phyloP scores from a whole-genome alignment of 768 basidiomycete species.

The Chlorophyllum brunneum region DNA sequence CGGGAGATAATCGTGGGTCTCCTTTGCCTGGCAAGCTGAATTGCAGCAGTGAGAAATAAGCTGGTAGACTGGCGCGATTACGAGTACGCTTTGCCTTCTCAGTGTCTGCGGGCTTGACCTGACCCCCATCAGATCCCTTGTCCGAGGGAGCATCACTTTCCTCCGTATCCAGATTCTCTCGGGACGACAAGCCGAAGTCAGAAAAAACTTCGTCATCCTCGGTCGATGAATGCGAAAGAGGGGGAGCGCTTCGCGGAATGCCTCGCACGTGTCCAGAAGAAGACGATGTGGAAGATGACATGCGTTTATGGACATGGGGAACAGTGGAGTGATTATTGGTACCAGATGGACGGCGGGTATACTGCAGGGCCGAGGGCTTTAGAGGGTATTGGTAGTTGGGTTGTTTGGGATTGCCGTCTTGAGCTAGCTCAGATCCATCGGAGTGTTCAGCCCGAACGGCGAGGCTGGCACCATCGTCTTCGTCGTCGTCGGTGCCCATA shows the following conservation, averaged over 20 bases:
- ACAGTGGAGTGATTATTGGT: slow-evolving; percentile 66
- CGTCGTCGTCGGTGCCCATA: slow-evolving; percentile 49
- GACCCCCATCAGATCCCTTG: slow-evolving; percentile 20
- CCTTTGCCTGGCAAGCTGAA: slow-evolving; percentile 34
- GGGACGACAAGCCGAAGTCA: slow-evolving; percentile 35
- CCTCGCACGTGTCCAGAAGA: slow-evolving; percentile 31
- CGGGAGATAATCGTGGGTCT: slow-evolving; percentile 33
- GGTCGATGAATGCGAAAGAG: slow-evolving; percentile 33
- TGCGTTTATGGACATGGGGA: slow-evolving; percentile 51
- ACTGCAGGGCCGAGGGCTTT: slow-evolving; percentile 48
- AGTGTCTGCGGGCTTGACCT: slow-evolving; percentile 22
- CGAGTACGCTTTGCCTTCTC: slow-evolving; percentile 46
- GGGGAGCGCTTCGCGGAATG: slow-evolving; percentile 40
- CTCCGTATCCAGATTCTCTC: slow-evolving; percentile 30
- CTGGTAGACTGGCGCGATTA: slow-evolving; percentile 71
- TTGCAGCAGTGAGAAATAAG: slow-evolving; percentile 72
- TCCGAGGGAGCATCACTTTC: slow-evolving; percentile 26
- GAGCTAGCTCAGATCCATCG: slow-evolving; percentile 36
- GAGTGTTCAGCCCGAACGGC: slow-evolving; percentile 30
- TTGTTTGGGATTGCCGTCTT: slow-evolving; percentile 43
- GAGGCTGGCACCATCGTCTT: slow-evolving; percentile 45
- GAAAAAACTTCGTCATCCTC: slow-evolving; percentile 44
- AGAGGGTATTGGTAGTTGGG: slow-evolving; percentile 30
- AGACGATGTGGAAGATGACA: slow-evolving; percentile 39
- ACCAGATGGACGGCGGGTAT: slow-evolving; percentile 66